Evolutionary conservation across 1,284 basidiomycete species (phyloP), one percentile per base, ranked within the genome.

Genomic region (Trichosporon sp.): DNA sequence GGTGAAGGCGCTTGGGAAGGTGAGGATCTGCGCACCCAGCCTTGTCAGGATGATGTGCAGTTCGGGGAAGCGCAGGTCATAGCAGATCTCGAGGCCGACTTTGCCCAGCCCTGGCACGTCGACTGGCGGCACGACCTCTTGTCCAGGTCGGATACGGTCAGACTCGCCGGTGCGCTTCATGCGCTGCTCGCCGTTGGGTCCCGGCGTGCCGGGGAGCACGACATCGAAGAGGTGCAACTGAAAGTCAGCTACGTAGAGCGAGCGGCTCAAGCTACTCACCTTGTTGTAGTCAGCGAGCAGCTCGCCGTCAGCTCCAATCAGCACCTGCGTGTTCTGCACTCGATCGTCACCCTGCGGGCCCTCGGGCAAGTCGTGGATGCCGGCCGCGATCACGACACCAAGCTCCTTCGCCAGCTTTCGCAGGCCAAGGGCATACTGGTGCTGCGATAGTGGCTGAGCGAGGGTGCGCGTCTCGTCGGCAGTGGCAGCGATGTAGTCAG

Each of bases 161-260:
- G 75, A 77, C 73, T 83, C 82, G n/a, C 80, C 80, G 2, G 69
- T 73, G 6, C 70, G 68, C 48, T 73, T 75, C 35, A 63, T 63
- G 31, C 59, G 59, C 67, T 72, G 69, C 71, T 70, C 16, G 4
- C 76, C 75, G 35, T 79, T 74, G 19, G 69, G 72, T 11, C 32
- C 43, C 2, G 32, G 76, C 5, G 19, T 70, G 70, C 26, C 63
- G 43, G 11, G 74, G 43, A 86, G 81, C 65, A 86, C 83, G 3
- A 87, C 85, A 70, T 88, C 86, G 75, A 86, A 87, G 1, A 88
- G 80, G 64, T 88, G 87, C 2, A 87, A 73, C 82, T 84, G 72
- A 0, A n/a, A 2, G 10, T 38, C 12, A 67, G 51, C 38, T 38
- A 4, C 26, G 26, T 26, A 26, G 26, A 26, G 26, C 26, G 26